These are phyloP conservation scores for Ramalina intermedia DNA, from an alignment of 495 filamentous ascomycete species.

Conservation along the genomic window DNA sequence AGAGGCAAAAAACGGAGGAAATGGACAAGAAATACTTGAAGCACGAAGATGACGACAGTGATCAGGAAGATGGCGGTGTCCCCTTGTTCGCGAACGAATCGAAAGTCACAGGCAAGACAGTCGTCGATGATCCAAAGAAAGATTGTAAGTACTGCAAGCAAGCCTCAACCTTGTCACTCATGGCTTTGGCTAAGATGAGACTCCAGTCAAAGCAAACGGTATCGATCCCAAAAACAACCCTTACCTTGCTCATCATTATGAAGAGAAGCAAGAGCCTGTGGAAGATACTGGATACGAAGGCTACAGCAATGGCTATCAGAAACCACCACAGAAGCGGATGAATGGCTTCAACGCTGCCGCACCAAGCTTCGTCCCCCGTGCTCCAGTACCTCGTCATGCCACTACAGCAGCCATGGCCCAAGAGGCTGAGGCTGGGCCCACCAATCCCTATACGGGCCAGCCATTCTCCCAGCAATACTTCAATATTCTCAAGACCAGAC, in stretches of 20 bases:
- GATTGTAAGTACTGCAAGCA: background rate
- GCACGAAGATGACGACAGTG: conserved; percentile 31
- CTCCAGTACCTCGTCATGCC: conserved; percentile 57
- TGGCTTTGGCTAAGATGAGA: background rate
- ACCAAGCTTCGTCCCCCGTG: conserved; percentile 25
- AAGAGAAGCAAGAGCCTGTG: conserved; percentile 22
- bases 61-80: conserved; percentile 33
- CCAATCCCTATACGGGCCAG: conserved; percentile 69
- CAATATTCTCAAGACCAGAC: conserved; percentile 66
- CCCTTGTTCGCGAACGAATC: background rate
- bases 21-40: conserved; percentile 15
- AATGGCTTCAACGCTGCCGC: conserved; percentile 26
- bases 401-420: conserved; percentile 66
- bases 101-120: background rate
- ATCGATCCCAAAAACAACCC: conserved; percentile 53
- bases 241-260: conserved; percentile 84
- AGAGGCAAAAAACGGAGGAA: conserved; percentile 31
- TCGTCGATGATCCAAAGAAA: background rate
- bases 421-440: conserved; percentile 62
- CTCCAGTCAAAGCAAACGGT: conserved; percentile 17
- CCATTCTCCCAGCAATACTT: conserved; percentile 75
- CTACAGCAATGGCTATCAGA: conserved; percentile 28
- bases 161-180: background rate
- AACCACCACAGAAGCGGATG: conserved; percentile 5
- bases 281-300: conserved; percentile 14